These are phyloP conservation scores for Curvularia sp. DNA, from an alignment of 2,329 filamentous ascomycete species.

Conservation along the genomic window DNA sequence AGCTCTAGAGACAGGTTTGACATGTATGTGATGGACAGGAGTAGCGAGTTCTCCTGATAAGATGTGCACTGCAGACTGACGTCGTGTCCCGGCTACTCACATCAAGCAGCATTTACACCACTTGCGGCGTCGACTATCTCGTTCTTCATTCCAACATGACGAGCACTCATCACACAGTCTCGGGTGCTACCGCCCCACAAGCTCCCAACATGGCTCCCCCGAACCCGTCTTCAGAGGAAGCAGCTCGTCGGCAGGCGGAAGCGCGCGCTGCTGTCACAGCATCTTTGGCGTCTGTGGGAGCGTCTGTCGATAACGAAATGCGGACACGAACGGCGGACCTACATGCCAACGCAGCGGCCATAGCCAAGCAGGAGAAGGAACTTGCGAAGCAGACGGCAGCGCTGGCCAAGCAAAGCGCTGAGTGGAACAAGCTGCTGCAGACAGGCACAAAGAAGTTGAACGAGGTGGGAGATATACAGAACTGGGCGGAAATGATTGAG, in stretches of 20 bases:
- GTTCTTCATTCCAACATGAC: neutral
- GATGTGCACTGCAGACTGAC: neutral
- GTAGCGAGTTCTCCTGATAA: constrained; percentile 1
- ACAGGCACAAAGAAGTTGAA: constrained; percentile 71
- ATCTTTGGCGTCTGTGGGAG: constrained; percentile 64
- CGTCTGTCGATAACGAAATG: constrained; percentile 73
- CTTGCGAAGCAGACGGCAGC: constrained; percentile 66
- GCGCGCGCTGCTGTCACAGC: constrained; percentile 61
- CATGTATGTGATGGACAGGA: constrained; percentile 2
- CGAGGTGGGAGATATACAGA: constrained; percentile 82
- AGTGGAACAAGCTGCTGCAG: constrained; percentile 69
- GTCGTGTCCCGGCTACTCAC: constrained; percentile 30
- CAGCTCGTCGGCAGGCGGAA: constrained; percentile 53
- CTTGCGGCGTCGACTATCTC: constrained; percentile 17
- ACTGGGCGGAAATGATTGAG: constrained; percentile 83
- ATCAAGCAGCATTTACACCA: constrained; percentile 33
- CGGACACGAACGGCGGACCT: constrained; percentile 72
- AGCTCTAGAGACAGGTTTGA: constrained; percentile 14
- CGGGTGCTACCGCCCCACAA: neutral
- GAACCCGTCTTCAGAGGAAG: constrained; percentile 30
- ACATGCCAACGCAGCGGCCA: constrained; percentile 71
- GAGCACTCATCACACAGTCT: neutral
- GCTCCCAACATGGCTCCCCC: constrained; percentile 38
- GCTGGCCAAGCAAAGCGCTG: constrained; percentile 69
- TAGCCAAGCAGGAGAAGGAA: constrained; percentile 72